Conservation (phyloP, 2,329 filamentous ascomycete genomes). For the Fusarium torreyae region DNA sequence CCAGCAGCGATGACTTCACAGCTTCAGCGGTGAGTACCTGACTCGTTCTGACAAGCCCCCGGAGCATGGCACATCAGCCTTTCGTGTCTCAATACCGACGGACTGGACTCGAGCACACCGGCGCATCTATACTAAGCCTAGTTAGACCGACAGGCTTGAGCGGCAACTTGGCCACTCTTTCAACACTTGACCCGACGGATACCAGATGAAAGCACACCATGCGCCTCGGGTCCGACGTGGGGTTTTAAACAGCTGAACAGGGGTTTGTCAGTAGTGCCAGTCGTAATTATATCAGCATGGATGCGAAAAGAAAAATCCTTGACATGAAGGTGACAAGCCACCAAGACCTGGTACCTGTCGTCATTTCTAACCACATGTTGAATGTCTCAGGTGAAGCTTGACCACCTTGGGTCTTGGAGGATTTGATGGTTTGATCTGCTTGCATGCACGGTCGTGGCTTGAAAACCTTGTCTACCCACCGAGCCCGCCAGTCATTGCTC, state of each 20-base stretch:
- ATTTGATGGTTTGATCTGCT: slow-evolving; percentile 38
- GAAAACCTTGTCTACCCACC: slow-evolving; percentile 28
- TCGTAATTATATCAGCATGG: slow-evolving; percentile 21
- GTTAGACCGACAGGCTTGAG: slow-evolving; percentile 10
- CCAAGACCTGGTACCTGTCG: slow-evolving; percentile 23
- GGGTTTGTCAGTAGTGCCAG: slow-evolving; percentile 23
- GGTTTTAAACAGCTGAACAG: slow-evolving; percentile 30
- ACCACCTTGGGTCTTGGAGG: slow-evolving; percentile 9
- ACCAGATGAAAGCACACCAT: slow-evolving; percentile 19
- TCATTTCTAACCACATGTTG: slow-evolving; percentile 32
- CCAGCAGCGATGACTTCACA: slow-evolving; percentile 9
- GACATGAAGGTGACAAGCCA: slow-evolving; percentile 13
- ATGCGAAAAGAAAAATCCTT: slow-evolving; percentile 12
- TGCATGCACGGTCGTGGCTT: slow-evolving; percentile 41
- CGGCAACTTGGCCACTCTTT: slow-evolving; percentile 1
- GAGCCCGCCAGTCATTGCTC: slow-evolving; percentile 18
- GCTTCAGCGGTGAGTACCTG: slow-evolving; percentile 22
- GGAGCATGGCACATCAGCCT: slow-evolving; percentile 20
- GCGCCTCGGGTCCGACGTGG: slow-evolving; percentile 14
- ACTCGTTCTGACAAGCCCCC: slow-evolving; percentile 30
- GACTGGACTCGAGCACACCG: slow-evolving; percentile 23
- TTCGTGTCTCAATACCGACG: slow-evolving; percentile 22
- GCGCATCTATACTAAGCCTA: slow-evolving; percentile 11
- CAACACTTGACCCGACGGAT: background rate
- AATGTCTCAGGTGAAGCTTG: slow-evolving; percentile 45